Conservation (phyloP, 257 asterid genomes). For the Cinchona pubescens region DNA sequence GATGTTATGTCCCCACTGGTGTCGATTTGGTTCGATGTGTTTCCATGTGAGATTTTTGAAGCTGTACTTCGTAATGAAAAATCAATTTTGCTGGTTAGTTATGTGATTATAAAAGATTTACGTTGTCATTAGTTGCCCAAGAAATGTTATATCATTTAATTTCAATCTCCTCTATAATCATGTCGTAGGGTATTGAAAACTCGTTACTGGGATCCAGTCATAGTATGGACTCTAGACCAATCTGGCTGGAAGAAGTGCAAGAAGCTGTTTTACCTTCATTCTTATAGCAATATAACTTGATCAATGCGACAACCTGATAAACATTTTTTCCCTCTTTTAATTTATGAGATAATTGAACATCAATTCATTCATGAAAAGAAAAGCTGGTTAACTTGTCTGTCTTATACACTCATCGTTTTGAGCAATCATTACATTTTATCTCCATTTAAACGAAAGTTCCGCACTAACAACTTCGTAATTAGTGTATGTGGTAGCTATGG, state of each 20-base stretch:
- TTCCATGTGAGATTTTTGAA: neutral
- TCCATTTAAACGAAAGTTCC: neutral
- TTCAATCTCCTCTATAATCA: neutral
- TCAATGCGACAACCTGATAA: neutral
- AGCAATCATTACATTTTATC: neutral
- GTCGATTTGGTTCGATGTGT: neutral
- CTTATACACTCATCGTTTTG: no score
- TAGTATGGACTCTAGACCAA: neutral
- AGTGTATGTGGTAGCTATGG: no score
- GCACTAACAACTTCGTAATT: no score
- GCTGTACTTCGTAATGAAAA: neutral
- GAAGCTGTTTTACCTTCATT: neutral
- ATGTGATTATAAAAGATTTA: neutral
- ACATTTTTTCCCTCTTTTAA: no score
- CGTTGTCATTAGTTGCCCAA: neutral
- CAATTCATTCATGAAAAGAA: no score
- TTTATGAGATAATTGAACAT: no score
- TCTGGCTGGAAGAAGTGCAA: neutral
- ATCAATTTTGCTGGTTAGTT: neutral
- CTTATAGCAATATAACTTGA: neutral
- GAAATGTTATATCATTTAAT: no score
- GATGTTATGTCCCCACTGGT: neutral
- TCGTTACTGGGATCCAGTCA: neutral
- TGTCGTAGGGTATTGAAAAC: neutral
- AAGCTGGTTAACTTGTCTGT: neutral